Evolutionary conservation across 805 yeast genomes (phyloP), one percentile per base, ranked within the genome.

Genomic region (Saccharomycopsis javanensis): DNA sequence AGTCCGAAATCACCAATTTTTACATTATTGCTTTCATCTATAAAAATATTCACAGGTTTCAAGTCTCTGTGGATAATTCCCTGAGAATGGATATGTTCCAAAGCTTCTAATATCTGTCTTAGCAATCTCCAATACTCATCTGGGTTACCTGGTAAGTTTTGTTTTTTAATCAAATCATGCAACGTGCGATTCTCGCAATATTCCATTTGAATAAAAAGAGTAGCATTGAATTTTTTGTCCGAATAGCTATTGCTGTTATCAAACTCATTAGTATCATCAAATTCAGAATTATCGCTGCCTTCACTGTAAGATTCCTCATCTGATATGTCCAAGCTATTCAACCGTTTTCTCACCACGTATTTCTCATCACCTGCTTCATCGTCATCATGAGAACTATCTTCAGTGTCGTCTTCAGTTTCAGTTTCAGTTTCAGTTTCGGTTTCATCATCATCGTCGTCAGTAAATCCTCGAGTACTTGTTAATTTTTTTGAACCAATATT

Each of bases 1-100:
- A 94, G 77, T 0, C 99, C 99, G 71, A 94, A 94, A 68, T 94
- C 99, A 65, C 99, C 99, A 46, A 94, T 85, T 68, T 94, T 94
- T 58, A 94, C 83, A 66, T 92, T 90, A 63, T 86, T 83, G 1
- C 87, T 80, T 62, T 86, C 86, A 69, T 94, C 99, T 64, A 94
- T 90, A 73, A 94, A 94, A 67, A 94, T 88, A 68, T 94, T 94
- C 79, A 88, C 87, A 1, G 99, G 98, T 68, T 94, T 94, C 64
- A 94, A 76, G 68, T 94, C 99, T 58, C 99, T 77, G 70, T 94
- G 99, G 61, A 94, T 91, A 53, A 92, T 90, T 0, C 97, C 97
- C 67, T 88, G 95, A 0, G 89, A 78, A 66, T 94, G 99, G 51
- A 94, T 91, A 67, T 92, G 94, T 13, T 86, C 81, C 50, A 94